Evolutionary conservation across 306 rosid genomes (phyloP).

Genomic region (Medicago ruthenica): DNA sequence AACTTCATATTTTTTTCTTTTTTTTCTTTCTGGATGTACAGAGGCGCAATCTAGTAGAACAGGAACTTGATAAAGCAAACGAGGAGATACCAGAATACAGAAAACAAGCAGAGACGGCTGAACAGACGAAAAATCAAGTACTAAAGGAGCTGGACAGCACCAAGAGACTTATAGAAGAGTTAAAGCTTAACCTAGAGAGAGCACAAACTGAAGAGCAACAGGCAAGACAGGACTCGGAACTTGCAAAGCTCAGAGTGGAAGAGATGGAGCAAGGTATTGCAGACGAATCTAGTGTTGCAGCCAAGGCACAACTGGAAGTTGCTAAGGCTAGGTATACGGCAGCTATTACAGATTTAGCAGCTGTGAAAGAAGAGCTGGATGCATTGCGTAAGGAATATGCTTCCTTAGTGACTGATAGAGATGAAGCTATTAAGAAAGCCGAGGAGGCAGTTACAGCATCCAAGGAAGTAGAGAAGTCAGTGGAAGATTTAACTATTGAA

Average conservation of each 20-base stretch:
- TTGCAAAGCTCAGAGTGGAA: slow-evolving; percentile 96
- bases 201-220: slow-evolving; percentile 95
- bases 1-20: slow-evolving; percentile 8
- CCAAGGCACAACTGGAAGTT: slow-evolving; percentile 97
- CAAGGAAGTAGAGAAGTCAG: slow-evolving; percentile 88
- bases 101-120: slow-evolving; percentile 73
- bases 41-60: slow-evolving; percentile 85
- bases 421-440: slow-evolving; percentile 73
- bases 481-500: slow-evolving; percentile 90
- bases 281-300: slow-evolving; percentile 95
- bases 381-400: slow-evolving; percentile 70
- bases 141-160: slow-evolving; percentile 84
- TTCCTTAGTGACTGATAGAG: slow-evolving; percentile 76
- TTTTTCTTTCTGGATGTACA: slow-evolving; percentile 49
- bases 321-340: slow-evolving; percentile 86
- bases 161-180: slow-evolving; percentile 87
- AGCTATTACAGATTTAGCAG: slow-evolving; percentile 78
- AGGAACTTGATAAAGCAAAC: slow-evolving; percentile 80
- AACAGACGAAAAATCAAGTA: slow-evolving; percentile 60
- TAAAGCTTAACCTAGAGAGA: slow-evolving; percentile 92
- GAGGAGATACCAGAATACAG: slow-evolving; percentile 79
- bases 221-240: slow-evolving; percentile 97
- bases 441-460: slow-evolving; percentile 86
- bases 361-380: slow-evolving; percentile 84
- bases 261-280: slow-evolving; percentile 99